Evolutionary conservation across 2,329 filamentous ascomycete species (phyloP).

Genomic region (Hirsutella minnesotensis): DNA sequence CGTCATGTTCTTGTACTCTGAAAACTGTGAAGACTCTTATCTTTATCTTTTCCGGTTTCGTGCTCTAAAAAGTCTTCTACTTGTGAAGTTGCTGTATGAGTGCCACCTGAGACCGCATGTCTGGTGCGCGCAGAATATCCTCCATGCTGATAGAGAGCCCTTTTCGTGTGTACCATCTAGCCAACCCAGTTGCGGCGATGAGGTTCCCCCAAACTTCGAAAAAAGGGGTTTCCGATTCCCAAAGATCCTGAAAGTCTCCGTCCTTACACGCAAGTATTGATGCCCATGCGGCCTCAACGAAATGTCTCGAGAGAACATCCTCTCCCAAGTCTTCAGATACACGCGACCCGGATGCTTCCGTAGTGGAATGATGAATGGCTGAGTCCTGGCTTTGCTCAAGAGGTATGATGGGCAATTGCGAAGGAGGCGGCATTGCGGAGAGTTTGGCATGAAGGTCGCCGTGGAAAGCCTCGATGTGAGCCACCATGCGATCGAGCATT

Average conservation of each 20-base stretch:
- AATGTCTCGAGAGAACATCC: neutral
- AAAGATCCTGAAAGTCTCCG: neutral
- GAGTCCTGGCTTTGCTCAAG: neutral
- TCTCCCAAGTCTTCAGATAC: neutral
- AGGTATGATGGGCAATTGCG: neutral
- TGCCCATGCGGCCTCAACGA: neutral
- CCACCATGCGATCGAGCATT: constrained; percentile 2
- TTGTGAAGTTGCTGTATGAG: neutral
- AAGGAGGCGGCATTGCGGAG: neutral
- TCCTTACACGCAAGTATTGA: neutral
- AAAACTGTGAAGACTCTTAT: no score
- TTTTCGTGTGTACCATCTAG: neutral
- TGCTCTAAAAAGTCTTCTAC: no score
- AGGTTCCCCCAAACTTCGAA: neutral
- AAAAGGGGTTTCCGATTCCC: neutral
- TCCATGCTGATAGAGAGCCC: neutral
- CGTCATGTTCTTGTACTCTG: no score
- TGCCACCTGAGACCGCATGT: neutral
- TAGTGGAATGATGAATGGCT: no score
- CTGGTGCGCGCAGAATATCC: neutral
- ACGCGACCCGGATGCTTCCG: no score
- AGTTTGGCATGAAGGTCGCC: neutral
- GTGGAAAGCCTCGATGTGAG: neutral
- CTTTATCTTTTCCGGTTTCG: no score
- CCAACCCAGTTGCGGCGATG: neutral